These are phyloP conservation scores for Colletotrichum sp. DNA, from an alignment of 2,329 filamentous ascomycete species.

Conservation along the genomic window DNA sequence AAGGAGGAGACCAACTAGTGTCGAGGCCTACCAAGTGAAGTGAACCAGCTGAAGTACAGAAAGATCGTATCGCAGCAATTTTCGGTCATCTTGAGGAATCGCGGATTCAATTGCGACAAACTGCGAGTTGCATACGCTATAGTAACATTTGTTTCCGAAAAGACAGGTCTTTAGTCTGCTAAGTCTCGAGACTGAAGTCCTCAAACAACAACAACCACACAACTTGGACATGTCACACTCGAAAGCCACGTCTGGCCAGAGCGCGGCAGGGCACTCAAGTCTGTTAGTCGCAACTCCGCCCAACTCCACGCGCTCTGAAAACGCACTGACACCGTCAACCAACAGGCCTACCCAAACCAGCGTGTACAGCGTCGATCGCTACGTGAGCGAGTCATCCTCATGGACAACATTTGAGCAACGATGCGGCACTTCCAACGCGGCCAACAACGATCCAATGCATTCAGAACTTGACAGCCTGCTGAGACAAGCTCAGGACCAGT, in stretches of 20 bases:
- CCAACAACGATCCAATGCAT: not conserved
- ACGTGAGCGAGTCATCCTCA: slow-evolving; percentile 1
- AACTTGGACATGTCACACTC: not conserved
- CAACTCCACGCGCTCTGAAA: not conserved
- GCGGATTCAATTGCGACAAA: not conserved
- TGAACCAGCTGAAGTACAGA: not conserved
- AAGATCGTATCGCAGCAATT: not conserved
- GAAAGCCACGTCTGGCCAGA: not conserved
- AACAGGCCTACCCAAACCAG: not conserved
- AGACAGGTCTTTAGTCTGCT: not conserved
- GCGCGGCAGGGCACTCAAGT: not conserved
- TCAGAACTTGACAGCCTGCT: not conserved
- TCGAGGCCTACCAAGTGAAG: not conserved
- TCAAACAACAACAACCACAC: not conserved
- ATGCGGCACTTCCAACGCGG: not conserved
- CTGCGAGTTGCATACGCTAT: not conserved
- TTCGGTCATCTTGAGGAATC: not conserved
- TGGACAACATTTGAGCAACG: not conserved
- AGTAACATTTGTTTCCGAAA: not conserved
- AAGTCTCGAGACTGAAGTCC: not conserved
- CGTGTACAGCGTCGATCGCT: slow-evolving; percentile 13
- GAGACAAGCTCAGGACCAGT: not conserved
- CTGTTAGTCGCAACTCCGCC: not conserved
- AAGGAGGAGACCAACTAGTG: not conserved
- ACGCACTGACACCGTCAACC: not conserved